Evolutionary conservation across 495 filamentous ascomycete genomes (phyloP).

Genomic region (Hypomontagnella monticulosa): DNA sequence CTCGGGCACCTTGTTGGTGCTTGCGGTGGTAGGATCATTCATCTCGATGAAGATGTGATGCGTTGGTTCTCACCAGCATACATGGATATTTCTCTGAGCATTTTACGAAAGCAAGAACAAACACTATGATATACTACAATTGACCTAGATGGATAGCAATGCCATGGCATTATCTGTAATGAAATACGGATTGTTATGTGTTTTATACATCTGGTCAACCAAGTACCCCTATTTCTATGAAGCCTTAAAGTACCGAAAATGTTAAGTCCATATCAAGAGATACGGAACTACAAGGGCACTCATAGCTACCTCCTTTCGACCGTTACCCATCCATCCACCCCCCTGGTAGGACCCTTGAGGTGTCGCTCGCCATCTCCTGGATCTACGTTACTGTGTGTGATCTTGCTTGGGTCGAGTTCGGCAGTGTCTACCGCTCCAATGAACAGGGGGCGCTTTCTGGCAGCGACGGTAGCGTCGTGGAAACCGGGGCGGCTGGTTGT

Average conservation of each 20-base stretch:
- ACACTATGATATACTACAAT: background rate
- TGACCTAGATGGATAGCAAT: too few species aligned
- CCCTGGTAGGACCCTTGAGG: background rate
- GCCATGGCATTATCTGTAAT: too few species aligned
- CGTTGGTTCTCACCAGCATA: background rate
- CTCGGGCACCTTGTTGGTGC: background rate
- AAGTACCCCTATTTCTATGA: constrained; percentile 5
- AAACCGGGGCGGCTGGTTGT: constrained; percentile 24
- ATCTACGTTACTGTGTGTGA: constrained; percentile 2
- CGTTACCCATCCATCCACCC: background rate
- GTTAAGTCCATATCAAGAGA: background rate
- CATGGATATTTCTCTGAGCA: background rate
- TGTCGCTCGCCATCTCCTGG: background rate
- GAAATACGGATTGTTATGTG: too few species aligned
- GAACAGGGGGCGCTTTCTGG: background rate
- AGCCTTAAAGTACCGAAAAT: background rate
- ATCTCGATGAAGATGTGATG: constrained; percentile 1
- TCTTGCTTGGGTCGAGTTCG: background rate
- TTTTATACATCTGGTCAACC: too few species aligned
- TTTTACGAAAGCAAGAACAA: background rate
- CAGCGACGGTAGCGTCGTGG: background rate
- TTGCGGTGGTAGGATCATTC: constrained; percentile 15
- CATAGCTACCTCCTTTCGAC: background rate
- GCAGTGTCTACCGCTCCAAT: background rate
- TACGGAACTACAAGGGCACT: background rate